A percentile compares a stretch with the other conserved stretches of the same genome.
phyloP scores from a whole-genome alignment of 1,284 basidiomycete genomes.

The Puccinia horiana region DNA sequence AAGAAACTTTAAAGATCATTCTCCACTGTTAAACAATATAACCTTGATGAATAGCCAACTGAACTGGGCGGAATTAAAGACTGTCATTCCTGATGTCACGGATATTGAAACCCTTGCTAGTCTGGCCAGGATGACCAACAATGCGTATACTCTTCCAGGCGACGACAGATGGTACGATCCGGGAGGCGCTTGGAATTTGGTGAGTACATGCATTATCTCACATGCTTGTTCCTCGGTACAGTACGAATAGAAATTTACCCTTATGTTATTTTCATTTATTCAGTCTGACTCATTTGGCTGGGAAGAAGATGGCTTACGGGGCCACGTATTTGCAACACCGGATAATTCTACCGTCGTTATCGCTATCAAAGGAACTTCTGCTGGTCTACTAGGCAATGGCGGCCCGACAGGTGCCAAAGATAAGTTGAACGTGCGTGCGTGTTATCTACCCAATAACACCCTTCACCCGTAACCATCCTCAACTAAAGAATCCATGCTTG shows the following conservation, averaged over 20 bases:
- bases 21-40: not conserved
- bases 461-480: not conserved
- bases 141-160: constrained; percentile 68
- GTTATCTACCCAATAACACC: not conserved
- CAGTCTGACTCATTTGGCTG: constrained; percentile 86
- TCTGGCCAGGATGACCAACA: constrained; percentile 90
- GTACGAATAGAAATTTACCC: constrained; percentile 55
- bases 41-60: constrained; percentile 16
- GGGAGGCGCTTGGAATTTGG: constrained; percentile 67
- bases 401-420: constrained; percentile 87
- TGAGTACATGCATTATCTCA: constrained; percentile 60
- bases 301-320: constrained; percentile 84
- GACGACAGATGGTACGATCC: constrained; percentile 75
- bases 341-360: constrained; percentile 85
- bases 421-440: constrained; percentile 72
- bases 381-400: constrained; percentile 71
- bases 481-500: not conserved
- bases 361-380: constrained; percentile 90
- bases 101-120: constrained; percentile 74
- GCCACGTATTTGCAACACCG: constrained; percentile 68
- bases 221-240: constrained; percentile 3
- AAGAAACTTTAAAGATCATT: constrained; percentile 4
- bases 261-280: constrained; percentile 16
- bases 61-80: constrained; percentile 14
- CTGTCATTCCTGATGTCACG: constrained; percentile 66